A percentile compares a stretch with the other conserved stretches of the same genome.
Evolutionary conservation across 805 yeast species (phyloP).

Genomic region (Lipomyces mesembrius): DNA sequence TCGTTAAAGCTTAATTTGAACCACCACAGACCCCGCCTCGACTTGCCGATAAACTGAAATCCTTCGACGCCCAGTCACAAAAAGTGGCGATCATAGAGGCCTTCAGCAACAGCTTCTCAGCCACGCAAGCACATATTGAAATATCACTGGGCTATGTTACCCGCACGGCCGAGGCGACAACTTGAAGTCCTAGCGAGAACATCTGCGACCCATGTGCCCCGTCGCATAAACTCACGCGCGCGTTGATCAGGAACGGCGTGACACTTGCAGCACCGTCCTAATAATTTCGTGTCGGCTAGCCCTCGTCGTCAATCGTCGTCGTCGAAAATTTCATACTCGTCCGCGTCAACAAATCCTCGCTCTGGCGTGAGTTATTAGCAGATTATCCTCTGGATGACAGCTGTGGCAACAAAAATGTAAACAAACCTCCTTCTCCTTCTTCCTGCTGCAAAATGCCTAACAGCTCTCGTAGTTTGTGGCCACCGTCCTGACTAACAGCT

Average conservation of each 20-base stretch:
- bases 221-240: background rate
- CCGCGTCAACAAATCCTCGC: constrained; percentile 4
- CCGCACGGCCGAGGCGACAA: background rate
- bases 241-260: background rate
- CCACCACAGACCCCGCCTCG: background rate
- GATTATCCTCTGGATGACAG: background rate
- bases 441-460: constrained; percentile 32
- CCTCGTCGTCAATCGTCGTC: constrained; percentile 28
- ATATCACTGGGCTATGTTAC: no score
- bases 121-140: no score
- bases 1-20: background rate
- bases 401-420: background rate
- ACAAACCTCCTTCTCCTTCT: constrained; percentile 18
- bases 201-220: background rate
- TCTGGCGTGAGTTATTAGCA: constrained; percentile 11
- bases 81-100: no score
- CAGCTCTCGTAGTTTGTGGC: constrained; percentile 25
- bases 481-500: constrained; percentile 26
- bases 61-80: no score
- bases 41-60: background rate
- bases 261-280: background rate
- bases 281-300: background rate
- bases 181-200: background rate
- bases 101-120: no score
- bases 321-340: constrained; percentile 34